These are phyloP conservation scores for Lasiosphaeria ovina DNA, from an alignment of 495 filamentous ascomycete genomes.

Conservation along the genomic window DNA sequence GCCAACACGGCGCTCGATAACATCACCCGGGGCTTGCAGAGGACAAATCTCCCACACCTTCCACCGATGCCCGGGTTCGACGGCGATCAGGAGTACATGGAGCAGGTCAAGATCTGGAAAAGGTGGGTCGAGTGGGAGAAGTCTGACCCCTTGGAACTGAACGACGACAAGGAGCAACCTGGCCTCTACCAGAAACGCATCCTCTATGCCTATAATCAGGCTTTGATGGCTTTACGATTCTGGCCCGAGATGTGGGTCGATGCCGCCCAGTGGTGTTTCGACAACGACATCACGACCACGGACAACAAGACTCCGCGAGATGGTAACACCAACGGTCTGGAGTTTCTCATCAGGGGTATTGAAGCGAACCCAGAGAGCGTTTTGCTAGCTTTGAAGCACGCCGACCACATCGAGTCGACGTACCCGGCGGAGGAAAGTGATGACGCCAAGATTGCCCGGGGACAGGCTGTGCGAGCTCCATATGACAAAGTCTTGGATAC, in stretches of 20 bases:
- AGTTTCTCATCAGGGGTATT: constrained; percentile 76
- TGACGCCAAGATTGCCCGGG: constrained; percentile 64
- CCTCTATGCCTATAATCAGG: constrained; percentile 88
- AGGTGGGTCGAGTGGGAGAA: constrained; percentile 94
- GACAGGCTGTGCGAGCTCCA: constrained; percentile 71
- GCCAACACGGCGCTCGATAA: constrained; percentile 81
- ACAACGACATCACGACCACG: constrained; percentile 59
- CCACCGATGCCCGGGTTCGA: constrained; percentile 84
- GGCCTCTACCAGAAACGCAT: constrained; percentile 71
- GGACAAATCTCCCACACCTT: constrained; percentile 73
- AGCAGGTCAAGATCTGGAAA: constrained; percentile 90
- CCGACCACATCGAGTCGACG: constrained; percentile 78
- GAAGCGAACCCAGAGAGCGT: constrained; percentile 92
- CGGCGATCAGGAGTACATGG: constrained; percentile 77
- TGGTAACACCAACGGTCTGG: constrained; percentile 58
- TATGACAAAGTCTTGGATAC: constrained; percentile 81
- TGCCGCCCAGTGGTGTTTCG: constrained; percentile 88
- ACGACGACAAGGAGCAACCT: constrained; percentile 77
- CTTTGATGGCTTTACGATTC: constrained; percentile 88
- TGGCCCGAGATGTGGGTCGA: constrained; percentile 96
- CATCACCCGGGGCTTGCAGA: constrained; percentile 72
- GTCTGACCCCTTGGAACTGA: constrained; percentile 80
- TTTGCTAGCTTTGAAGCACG: constrained; percentile 81
- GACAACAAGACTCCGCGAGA: constrained; percentile 60
- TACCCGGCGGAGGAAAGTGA: constrained; percentile 67